A percentile compares a stretch with the other conserved stretches of the same genome.
Evolutionary conservation across 129 eudicot species (phyloP).

Genomic region (Flaveria brownii): DNA sequence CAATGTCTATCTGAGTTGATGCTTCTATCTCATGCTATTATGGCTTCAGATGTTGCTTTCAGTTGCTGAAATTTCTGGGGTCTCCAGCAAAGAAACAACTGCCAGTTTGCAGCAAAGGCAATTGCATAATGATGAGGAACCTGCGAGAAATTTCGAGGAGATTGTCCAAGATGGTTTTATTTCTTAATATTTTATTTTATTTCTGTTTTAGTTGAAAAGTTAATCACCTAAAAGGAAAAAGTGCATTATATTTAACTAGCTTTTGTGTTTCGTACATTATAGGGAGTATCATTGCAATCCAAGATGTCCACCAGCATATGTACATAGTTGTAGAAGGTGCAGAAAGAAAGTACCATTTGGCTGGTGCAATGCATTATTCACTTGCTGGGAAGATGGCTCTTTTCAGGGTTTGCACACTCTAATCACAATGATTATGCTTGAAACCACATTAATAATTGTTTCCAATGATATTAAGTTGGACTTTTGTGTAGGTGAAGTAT

Average conservation of each 20-base stretch:
- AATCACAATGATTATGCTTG: conserved; percentile 11
- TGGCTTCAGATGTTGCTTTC: conserved; percentile 66
- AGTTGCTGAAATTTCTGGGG: conserved; percentile 61
- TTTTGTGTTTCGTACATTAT: conserved; percentile 29
- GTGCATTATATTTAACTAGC: conserved; percentile 28
- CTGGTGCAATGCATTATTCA: conserved; percentile 86
- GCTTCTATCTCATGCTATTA: conserved; percentile 8
- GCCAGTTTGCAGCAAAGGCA: conserved; percentile 39
- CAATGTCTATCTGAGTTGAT: conserved; percentile 17
- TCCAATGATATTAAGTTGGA: conserved; percentile 4
- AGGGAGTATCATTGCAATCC: conserved; percentile 83
- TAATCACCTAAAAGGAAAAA: conserved; percentile 7
- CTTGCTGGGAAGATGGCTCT: conserved; percentile 76
- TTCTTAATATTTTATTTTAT: conserved; percentile 1
- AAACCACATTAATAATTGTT: conserved; percentile 1
- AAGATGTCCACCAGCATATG: conserved; percentile 85
- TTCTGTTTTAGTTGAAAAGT: conserved; percentile 27
- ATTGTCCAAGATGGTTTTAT: conserved; percentile 73
- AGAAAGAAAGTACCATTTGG: conserved; percentile 55
- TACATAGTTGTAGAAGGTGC: conserved; percentile 69
- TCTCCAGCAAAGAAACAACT: conserved; percentile 38
- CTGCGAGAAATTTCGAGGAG: conserved; percentile 55
- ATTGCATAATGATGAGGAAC: conserved; percentile 46
- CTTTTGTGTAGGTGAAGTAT: conserved; percentile 70
- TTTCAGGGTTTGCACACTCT: conserved; percentile 70